Conservation (phyloP, 2,329 filamentous ascomycete genomes). For the Stenocarpella maydis region DNA sequence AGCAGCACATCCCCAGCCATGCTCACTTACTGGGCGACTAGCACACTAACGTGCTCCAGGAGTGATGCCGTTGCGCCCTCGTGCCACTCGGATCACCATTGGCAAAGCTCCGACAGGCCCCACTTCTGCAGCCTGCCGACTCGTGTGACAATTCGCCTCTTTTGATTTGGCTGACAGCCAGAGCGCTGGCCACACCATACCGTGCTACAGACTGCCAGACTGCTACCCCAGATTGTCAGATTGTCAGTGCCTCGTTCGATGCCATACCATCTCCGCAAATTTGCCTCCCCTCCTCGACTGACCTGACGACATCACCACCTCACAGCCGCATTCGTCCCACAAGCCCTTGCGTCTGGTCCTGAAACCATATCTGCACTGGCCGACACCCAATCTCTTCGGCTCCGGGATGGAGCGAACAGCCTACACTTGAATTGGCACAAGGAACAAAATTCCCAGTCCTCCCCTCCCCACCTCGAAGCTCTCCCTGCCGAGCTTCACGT, state of each 20-base stretch:
- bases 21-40: not conserved
- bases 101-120: slow-evolving; percentile 8
- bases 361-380: slow-evolving; percentile 14
- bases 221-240: slow-evolving; percentile 36
- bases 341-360: slow-evolving; percentile 21
- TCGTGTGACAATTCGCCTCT: slow-evolving; percentile 33
- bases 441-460: not conserved
- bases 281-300: slow-evolving; percentile 30
- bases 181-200: not conserved
- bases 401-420: slow-evolving; percentile 33
- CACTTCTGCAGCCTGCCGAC: slow-evolving; percentile 9
- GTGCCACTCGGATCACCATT: slow-evolving; percentile 6
- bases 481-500: not conserved
- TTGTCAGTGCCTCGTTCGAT: slow-evolving; percentile 34
- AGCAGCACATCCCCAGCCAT: not conserved
- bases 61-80: not conserved
- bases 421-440: slow-evolving; percentile 12
- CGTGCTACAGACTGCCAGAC: slow-evolving; percentile 22
- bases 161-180: slow-evolving; percentile 25
- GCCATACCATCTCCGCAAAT: slow-evolving; percentile 30
- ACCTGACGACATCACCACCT: slow-evolving; percentile 34
- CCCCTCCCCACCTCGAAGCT: slow-evolving; percentile 14
- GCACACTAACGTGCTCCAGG: not conserved
- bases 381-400: slow-evolving; percentile 7
- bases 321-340: not conserved